Evolutionary conservation across 108 stramenopile species (phyloP), one percentile per base, ranked within the genome.

Genomic region (Fistulifera solaris): DNA sequence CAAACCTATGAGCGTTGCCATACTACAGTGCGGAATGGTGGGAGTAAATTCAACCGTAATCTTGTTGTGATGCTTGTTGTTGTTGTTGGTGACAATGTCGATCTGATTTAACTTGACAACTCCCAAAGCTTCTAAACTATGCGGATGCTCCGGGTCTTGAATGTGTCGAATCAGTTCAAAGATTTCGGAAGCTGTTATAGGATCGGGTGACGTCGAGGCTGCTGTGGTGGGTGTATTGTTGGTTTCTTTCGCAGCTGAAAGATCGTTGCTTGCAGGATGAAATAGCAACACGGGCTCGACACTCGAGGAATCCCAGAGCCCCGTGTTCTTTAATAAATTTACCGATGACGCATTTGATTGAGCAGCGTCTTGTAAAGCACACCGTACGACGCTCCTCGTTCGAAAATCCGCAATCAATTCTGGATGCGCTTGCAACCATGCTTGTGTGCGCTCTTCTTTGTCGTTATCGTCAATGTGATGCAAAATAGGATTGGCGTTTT

Each of bases 1-100:
- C 1, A 99, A 72, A 13, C 99, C 99, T 56, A 99, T 99, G 19
- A 98, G 65, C 6, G 99, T 99, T 0, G 97, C 97, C 99, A 99
- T 99, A 53, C 83, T 83, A 71, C 99, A 99, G 79, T 99, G 99
- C 18, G 98, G 96, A 22, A 98, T 90, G 13, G 74, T 82, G 25
- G 63, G 47, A 27, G 25, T 39, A 16, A 48, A 35, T 4, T 27
- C 13, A 53, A 53, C 46, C 31, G 18, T 18, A 43, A 44, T 18
- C 12, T 17, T 31, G 10, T n/a, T 57, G 56, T 25, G 23, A 18
- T n/a, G 23, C 15, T 17, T 49, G 25, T 5, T 28, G 23, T 15
- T 27, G 40, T 18, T 0, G 6, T 51, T 23, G 15, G 27, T 40
- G 18, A 17, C 15, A 3, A n/a, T 61, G 28, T 56, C 50, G 44